Conservation (phyloP, 805 yeast species). For the Candida coquimbonensis region DNA sequence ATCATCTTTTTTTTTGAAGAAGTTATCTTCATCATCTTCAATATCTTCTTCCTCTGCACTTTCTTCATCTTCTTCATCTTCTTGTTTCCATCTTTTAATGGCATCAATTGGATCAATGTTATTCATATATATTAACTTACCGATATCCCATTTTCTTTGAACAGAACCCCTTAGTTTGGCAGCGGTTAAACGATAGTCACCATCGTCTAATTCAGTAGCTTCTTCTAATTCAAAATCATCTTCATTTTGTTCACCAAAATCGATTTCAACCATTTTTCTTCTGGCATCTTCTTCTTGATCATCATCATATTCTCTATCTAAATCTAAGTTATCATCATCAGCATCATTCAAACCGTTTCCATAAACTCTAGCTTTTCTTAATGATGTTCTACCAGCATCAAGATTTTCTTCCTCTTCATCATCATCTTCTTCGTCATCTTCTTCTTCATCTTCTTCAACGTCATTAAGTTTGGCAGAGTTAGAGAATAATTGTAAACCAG, state of each 20-base stretch:
- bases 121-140: constrained; percentile 72
- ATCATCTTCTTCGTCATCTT: constrained; percentile 24
- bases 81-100: constrained; percentile 61
- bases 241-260: constrained; percentile 32
- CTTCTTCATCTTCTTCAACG: constrained; percentile 33
- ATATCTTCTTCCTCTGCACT: constrained; percentile 36
- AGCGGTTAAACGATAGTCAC: constrained; percentile 44
- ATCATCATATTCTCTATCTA: constrained; percentile 30
- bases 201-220: constrained; percentile 44
- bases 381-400: constrained; percentile 54
- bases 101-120: constrained; percentile 71
- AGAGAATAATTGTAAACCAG: constrained; percentile 72
- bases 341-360: constrained; percentile 43
- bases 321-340: constrained; percentile 37
- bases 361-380: constrained; percentile 57
- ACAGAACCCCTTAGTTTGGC: constrained; percentile 47
- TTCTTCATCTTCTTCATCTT: constrained; percentile 35
- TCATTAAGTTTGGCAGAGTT: constrained; percentile 45
- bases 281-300: constrained; percentile 29
- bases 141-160: constrained; percentile 67
- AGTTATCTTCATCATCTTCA: constrained; percentile 47
- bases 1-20: constrained; percentile 42
- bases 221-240: constrained; percentile 38
- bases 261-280: constrained; percentile 41
- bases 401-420: constrained; percentile 23